Evolutionary conservation across 352 stramenopile genomes (phyloP).

Genomic region (Elongisporangium senticosum): DNA sequence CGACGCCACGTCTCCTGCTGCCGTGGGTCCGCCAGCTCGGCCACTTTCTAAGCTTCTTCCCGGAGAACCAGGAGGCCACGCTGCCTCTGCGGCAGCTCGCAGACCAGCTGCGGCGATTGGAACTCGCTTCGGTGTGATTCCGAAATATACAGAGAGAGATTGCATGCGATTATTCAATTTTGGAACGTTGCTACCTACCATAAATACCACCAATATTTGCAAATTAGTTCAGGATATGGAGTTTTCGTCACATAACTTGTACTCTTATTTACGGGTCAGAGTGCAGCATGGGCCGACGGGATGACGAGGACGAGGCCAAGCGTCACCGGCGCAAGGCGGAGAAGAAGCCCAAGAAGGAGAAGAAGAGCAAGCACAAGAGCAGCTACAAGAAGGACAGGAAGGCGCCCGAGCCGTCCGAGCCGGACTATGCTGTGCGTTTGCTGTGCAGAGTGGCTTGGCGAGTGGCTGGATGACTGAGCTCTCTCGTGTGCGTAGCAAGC

Average conservation of each 20-base stretch:
- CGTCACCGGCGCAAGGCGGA: conserved; percentile 17
- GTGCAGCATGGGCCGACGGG: conserved; percentile 2
- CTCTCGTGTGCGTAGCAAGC: conserved; percentile 17
- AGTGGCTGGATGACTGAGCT: background rate
- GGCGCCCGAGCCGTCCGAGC: conserved; percentile 1
- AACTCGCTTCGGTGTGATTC: conserved; percentile 10
- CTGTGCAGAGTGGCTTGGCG: background rate
- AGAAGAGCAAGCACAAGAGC: conserved; percentile 19
- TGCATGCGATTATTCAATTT: background rate
- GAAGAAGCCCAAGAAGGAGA: conserved; percentile 27
- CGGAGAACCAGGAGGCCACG: conserved; percentile 79
- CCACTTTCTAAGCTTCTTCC: conserved; percentile 85
- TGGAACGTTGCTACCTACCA: background rate
- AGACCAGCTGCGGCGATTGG: conserved; percentile 74
- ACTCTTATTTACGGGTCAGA: conserved; percentile 7
- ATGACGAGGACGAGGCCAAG: conserved; percentile 27
- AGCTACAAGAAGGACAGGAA: conserved; percentile 27
- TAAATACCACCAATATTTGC: background rate
- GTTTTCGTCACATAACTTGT: conserved; percentile 3
- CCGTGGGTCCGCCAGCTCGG: conserved; percentile 84
- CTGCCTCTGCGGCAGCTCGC: conserved; percentile 73
- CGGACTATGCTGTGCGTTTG: background rate
- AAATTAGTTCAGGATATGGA: too few species aligned
- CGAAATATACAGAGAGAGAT: too few species aligned
- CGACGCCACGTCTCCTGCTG: conserved; percentile 66